phyloP scores from a whole-genome alignment of 192 early-diverging fungal genomes.

The Podila clonocystis region DNA sequence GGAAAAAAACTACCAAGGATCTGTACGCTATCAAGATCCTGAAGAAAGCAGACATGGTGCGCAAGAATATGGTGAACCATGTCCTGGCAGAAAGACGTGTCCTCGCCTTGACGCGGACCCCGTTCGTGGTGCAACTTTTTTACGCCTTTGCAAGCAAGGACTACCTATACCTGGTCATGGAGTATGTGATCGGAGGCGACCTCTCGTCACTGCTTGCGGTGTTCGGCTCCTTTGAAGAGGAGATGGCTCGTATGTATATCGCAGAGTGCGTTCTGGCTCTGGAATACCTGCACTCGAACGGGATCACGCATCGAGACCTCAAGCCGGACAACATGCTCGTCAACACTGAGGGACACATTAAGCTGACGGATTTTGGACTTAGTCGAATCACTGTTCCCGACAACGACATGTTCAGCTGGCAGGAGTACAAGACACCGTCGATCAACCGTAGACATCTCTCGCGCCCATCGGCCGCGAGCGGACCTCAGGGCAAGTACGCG shows the following conservation, averaged over 20 bases:
- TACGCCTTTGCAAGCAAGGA: conserved; percentile 92
- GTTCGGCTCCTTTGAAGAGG: conserved; percentile 81
- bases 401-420: conserved; percentile 42
- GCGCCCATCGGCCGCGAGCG: background rate
- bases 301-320: conserved; percentile 89
- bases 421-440: conserved; percentile 41
- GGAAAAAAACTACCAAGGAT: conserved; percentile 88
- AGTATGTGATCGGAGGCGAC: conserved; percentile 92
- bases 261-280: conserved; percentile 91
- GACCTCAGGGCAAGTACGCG: background rate
- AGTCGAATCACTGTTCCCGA: conserved; percentile 81
- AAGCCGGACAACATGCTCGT: conserved; percentile 90
- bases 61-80: conserved; percentile 96
- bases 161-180: conserved; percentile 92
- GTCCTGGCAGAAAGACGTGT: conserved; percentile 89
- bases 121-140: conserved; percentile 92
- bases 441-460: conserved; percentile 20
- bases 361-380: conserved; percentile 95
- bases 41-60: conserved; percentile 93
- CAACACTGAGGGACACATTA: conserved; percentile 89
- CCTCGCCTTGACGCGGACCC: conserved; percentile 78
- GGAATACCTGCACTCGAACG: conserved; percentile 90
- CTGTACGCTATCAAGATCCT: conserved; percentile 93
- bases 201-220: conserved; percentile 78
- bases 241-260: conserved; percentile 88